Base-by-base conservation (phyloP, 2,329 filamentous ascomycete genomes). In the Sporothrix humicola region DNA sequence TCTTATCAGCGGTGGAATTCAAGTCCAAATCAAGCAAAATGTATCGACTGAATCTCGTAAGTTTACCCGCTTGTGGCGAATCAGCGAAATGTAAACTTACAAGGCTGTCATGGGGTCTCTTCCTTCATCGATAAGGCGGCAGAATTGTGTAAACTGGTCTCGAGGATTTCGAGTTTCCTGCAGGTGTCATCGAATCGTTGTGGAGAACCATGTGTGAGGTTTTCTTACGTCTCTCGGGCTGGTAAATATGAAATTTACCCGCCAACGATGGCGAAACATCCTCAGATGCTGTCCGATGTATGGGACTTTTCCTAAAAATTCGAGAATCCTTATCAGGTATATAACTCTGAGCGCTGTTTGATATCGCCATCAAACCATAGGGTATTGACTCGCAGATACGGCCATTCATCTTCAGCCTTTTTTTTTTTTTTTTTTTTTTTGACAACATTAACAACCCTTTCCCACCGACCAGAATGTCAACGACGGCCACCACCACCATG, bases 31-130 rank as follows among this genome's bases (percentile, higher is more conserved):
- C 23, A 48, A 3, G n/a, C 37, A 15, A 10, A 48, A 46, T n/a
- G 15, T 5, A 65, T 20, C 3, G n/a, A 15, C 13, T 26, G 37
- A 13, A 63, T 44, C 6, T 56, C 26, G 31, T 4, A 17, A 26
- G n/a, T 70, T 70, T 42, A 70, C 31, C 68, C 37, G 52, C 37
- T n/a, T 63, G 26, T 20, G 54, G 69, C 56, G 44, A 72, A 72
- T 71, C 20, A 70, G 31, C 17, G 6, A 9, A 42, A 20, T 3
- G 17, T 5, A 17, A 37, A 42, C 15, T 50, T n/a, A n/a, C 46
- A 37, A 52, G 63, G 63, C 63, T 68, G 63, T 31, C 44, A 17
- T 17, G n/a, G 13, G 12, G 17, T 9, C 10, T 31, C 20, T 15
- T 23, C 20, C 10, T 50, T n/a, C 42, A 13, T 26, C n/a, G 61